These are phyloP conservation scores for Quillaja saponaria DNA, from an alignment of 306 rosid genomes.

Conservation along the genomic window DNA sequence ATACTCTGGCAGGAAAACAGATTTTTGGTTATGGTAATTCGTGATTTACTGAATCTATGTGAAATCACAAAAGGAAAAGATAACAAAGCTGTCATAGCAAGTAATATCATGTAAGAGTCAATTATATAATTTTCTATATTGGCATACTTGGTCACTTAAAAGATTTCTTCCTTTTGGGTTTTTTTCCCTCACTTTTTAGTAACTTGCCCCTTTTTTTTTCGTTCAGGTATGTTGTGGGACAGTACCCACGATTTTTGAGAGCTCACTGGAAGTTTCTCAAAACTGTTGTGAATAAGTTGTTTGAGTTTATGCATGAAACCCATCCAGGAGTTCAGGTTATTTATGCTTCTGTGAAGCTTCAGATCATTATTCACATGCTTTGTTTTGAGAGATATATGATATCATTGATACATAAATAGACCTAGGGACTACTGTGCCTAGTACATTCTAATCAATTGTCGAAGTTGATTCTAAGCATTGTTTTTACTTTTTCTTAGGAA, in stretches of 20 bases:
- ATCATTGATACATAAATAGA: too few relatives aligned
- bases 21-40: slow-evolving; percentile 99
- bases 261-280: slow-evolving; percentile 98
- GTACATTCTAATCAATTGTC: too few relatives aligned
- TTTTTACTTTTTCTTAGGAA: too few relatives aligned
- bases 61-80: slow-evolving; percentile 98
- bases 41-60: slow-evolving; percentile 88
- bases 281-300: slow-evolving; percentile 93
- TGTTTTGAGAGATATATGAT: background rate
- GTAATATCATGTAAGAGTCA: slow-evolving; percentile 84
- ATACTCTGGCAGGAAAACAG: slow-evolving; percentile 76
- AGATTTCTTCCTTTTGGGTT: too few relatives aligned
- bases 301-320: slow-evolving; percentile 97
- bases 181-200: too few relatives aligned
- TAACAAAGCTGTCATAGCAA: slow-evolving; percentile 97
- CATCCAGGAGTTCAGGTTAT: slow-evolving; percentile 99
- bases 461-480: too few relatives aligned
- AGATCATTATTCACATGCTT: background rate
- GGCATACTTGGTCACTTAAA: background rate
- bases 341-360: slow-evolving; percentile 14
- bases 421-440: too few relatives aligned
- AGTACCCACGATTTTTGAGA: slow-evolving; percentile 91
- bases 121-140: background rate
- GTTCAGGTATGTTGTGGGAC: slow-evolving; percentile 94
- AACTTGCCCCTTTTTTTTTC: too few relatives aligned